Percentiles rank a stretch among this genome's conserved stretches.
Conservation (phyloP, 2,329 filamentous ascomycete species). For the Aspergillus tamarii region DNA sequence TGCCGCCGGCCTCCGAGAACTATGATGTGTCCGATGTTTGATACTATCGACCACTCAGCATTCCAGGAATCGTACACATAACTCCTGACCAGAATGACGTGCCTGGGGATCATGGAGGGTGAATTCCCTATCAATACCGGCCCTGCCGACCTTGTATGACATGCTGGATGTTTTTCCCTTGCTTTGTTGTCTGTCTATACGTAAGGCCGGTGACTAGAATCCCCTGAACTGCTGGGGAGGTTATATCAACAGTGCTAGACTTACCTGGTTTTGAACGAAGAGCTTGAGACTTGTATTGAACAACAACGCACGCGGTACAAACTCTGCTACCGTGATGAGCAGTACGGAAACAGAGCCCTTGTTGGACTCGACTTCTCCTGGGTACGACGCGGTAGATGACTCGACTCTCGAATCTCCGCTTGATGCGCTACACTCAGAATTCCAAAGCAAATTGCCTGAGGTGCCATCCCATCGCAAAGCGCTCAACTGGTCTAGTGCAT, state of each 20-base stretch:
- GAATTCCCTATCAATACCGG: background rate
- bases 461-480: slow-evolving; percentile 58
- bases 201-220: background rate
- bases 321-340: slow-evolving; percentile 18
- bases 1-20: background rate
- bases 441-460: background rate
- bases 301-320: no score
- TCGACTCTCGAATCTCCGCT: background rate
- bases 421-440: background rate
- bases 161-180: background rate
- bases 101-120: slow-evolving; percentile 16
- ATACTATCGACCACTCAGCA: background rate
- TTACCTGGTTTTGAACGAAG: background rate
- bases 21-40: background rate
- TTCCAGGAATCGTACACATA: slow-evolving; percentile 17
- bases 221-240: background rate
- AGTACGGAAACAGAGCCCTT: slow-evolving; percentile 26
- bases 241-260: no score
- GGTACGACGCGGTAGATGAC: background rate
- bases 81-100: slow-evolving; percentile 33
- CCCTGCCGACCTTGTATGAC: background rate
- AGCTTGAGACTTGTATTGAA: background rate
- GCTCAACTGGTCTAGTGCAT: slow-evolving; percentile 65
- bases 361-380: slow-evolving; percentile 8
- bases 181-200: background rate